Evolutionary conservation across 2,329 filamentous ascomycete species (phyloP).

Genomic region (Parafenestella ontariensis): DNA sequence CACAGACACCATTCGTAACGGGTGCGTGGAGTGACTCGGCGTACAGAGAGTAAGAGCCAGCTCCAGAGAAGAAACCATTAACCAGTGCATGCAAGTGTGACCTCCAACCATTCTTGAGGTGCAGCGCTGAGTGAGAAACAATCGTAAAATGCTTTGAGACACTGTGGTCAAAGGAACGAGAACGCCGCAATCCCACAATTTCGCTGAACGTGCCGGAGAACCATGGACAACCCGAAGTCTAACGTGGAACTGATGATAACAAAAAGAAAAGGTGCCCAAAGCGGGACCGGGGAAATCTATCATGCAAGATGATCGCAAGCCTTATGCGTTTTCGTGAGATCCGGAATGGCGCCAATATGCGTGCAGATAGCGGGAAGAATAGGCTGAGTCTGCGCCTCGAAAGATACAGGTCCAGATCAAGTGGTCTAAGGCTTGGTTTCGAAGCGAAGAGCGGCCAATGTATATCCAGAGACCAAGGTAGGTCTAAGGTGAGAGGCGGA

Average conservation of each 20-base stretch:
- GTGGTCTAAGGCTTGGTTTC: slow-evolving; percentile 24
- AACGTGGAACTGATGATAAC: slow-evolving; percentile 34
- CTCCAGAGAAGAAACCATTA: slow-evolving; percentile 41
- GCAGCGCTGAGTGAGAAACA: slow-evolving; percentile 30
- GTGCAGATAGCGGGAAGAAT: slow-evolving; percentile 46
- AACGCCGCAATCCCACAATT: slow-evolving; percentile 45
- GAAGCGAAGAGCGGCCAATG: slow-evolving; percentile 26
- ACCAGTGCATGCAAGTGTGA: slow-evolving; percentile 26
- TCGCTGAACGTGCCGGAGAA: slow-evolving; percentile 41
- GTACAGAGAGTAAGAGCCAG: slow-evolving; percentile 23
- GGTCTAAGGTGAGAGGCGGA: slow-evolving; percentile 17
- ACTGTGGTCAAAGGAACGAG: slow-evolving; percentile 23
- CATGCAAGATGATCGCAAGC: slow-evolving; percentile 48
- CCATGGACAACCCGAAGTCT: slow-evolving; percentile 42
- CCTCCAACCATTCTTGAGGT: slow-evolving; percentile 37
- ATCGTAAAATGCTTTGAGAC: slow-evolving; percentile 40
- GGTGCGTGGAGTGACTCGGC: slow-evolving; percentile 23
- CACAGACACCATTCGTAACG: slow-evolving; percentile 5
- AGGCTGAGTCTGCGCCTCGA: slow-evolving; percentile 26
- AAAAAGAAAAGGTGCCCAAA: slow-evolving; percentile 33
- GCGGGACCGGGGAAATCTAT: slow-evolving; percentile 44
- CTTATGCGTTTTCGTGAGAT: slow-evolving; percentile 47
- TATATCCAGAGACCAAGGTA: slow-evolving; percentile 25
- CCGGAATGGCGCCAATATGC: slow-evolving; percentile 44
- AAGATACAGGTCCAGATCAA: slow-evolving; percentile 20